Conservation (phyloP, 148 eudicot genomes). For the Chenopodium berlandieri region DNA sequence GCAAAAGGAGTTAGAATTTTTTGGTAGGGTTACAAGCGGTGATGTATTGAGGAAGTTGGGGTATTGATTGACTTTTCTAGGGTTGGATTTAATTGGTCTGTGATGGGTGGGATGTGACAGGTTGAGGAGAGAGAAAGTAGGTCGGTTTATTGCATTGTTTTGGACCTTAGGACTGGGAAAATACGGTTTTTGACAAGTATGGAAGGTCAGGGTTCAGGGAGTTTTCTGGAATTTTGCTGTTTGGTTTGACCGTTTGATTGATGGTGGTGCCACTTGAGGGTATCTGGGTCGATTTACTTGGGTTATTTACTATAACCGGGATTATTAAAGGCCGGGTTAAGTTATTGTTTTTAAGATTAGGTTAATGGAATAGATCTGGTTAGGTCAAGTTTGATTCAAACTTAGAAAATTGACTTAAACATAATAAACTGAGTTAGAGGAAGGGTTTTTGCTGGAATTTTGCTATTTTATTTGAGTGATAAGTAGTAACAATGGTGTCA, state of each 20-base stretch:
- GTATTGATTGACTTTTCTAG: background rate
- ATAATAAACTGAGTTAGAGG: no score
- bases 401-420: no score
- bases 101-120: background rate
- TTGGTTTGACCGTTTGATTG: no score
- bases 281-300: no score
- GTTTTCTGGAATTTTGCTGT: background rate
- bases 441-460: no score
- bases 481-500: no score
- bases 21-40: background rate
- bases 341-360: no score
- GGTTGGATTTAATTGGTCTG: constrained; percentile 1
- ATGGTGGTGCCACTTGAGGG: no score
- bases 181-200: background rate
- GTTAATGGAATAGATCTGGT: no score
- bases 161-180: background rate
- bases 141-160: background rate
- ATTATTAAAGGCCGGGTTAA: no score
- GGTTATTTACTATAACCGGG: no score
- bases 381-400: no score
- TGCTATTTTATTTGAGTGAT: background rate
- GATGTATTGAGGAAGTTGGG: background rate
- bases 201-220: background rate
- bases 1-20: background rate
- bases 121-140: background rate